Evolutionary conservation across 495 filamentous ascomycete species (phyloP), one percentile per base, ranked within the genome.

Genomic region (Aspergillus indologenus): DNA sequence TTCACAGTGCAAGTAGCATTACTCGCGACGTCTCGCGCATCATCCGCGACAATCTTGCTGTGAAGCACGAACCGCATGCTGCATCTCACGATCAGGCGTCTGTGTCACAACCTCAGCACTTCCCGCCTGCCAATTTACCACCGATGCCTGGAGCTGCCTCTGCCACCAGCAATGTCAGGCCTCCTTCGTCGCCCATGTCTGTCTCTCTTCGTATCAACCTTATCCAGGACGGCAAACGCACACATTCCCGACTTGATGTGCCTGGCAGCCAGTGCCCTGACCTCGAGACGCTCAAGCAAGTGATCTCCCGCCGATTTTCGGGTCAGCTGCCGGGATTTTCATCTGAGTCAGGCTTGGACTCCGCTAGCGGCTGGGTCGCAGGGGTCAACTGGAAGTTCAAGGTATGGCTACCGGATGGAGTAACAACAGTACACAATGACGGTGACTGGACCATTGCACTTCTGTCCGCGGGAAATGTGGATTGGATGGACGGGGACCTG

Each of bases 401-500:
- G 46, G 73, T 71, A 6, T 75, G 67, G 68, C 61, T 80, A 12
- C 75, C 79, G 0, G 64, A 75, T 45, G 78, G 80, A 4, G 50
- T 82, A 29, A 52, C 70, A 5, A 24, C 60, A 7, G 64, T 81
- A 8, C 61, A 71, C 0, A 71, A 57, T 23, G 75, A 81, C 53
- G 74, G 75, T 45, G 74, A 76, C 19, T 82, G 80, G 81, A 70
- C 65, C 1, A 66, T 78, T 45, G 74, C 75, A 15, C 64, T 81
- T 9, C 62, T 73, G 21, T 67, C 69, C n/a, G 71, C 77, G 12
- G 68, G 71, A 40, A 72, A 73, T 14, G 69, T 73, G n/a, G 80
- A 81, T 17, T 82, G 79, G 80, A 78, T 83, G 77, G 81, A 82
- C 57, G 72, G 73, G 8, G 70, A 77, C n/a, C 60, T 82, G 57